Conservation (phyloP, 1,139 yeast species). For the Saccharomycopsis phalli region DNA sequence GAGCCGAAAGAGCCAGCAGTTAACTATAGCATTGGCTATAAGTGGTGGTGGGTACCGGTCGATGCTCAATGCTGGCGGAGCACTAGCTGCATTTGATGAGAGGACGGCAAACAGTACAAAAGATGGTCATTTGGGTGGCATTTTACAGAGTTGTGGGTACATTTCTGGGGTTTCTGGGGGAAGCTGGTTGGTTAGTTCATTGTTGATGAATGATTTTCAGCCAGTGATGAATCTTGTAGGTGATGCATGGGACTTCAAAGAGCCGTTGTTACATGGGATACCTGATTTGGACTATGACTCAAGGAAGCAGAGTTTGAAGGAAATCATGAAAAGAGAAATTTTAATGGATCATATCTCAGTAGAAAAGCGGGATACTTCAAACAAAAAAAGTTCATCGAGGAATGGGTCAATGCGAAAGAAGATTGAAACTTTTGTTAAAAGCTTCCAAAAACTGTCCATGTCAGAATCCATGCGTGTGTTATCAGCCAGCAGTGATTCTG, state of each 20-base stretch:
- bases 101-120: slow-evolving; percentile 31
- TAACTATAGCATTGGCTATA: slow-evolving; percentile 44
- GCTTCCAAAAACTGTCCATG: neutral
- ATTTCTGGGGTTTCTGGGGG: slow-evolving; percentile 67
- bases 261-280: slow-evolving; percentile 46
- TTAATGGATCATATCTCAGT: no score
- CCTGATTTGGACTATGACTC: slow-evolving; percentile 32
- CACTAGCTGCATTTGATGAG: slow-evolving; percentile 43
- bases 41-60: slow-evolving; percentile 75
- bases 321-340: no score
- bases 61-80: slow-evolving; percentile 59
- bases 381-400: neutral
- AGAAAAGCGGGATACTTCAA: neutral
- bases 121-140: slow-evolving; percentile 36
- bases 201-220: slow-evolving; percentile 40
- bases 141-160: slow-evolving; percentile 46
- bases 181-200: slow-evolving; percentile 49
- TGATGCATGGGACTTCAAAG: slow-evolving; percentile 36
- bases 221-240: slow-evolving; percentile 32
- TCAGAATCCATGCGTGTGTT: neutral
- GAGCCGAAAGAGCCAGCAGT: slow-evolving; percentile 26
- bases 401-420: neutral
- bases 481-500: slow-evolving; percentile 22
- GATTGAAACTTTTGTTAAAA: neutral
- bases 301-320: slow-evolving; percentile 27